A percentile compares a stretch with the other conserved stretches of the same genome.
Evolutionary conservation across 768 basidiomycete species (phyloP).

Genomic region (Hemileccinum rubropunctum): DNA sequence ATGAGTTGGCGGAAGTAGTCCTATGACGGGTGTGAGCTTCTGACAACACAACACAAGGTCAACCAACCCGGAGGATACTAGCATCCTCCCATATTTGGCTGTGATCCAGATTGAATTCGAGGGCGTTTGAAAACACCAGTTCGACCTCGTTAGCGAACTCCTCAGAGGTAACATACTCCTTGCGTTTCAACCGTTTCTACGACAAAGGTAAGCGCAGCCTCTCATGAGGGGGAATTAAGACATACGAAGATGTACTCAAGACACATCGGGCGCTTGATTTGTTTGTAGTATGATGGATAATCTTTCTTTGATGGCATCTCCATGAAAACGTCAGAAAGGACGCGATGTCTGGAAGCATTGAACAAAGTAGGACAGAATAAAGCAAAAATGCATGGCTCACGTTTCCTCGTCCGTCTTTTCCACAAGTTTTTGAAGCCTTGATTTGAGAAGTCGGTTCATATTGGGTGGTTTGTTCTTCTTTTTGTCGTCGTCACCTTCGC

Average conservation of each 20-base stretch:
- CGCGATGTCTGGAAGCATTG: constrained; percentile 50
- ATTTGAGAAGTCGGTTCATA: constrained; percentile 64
- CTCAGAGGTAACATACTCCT: constrained; percentile 64
- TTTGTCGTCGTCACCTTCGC: constrained; percentile 45
- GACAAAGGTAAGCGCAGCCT: background rate
- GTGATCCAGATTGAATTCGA: constrained; percentile 84
- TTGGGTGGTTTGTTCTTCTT: constrained; percentile 55
- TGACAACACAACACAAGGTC: background rate
- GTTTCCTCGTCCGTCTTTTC: constrained; percentile 63
- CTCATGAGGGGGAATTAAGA: constrained; percentile 9
- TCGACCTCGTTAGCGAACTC: constrained; percentile 87
- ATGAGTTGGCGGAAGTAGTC: constrained; percentile 72
- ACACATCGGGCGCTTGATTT: constrained; percentile 77
- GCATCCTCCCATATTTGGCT: constrained; percentile 84
- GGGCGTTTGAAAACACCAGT: constrained; percentile 86
- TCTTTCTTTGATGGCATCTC: constrained; percentile 76
- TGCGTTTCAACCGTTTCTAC: constrained; percentile 79
- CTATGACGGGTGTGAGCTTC: constrained; percentile 36
- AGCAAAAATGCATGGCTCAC: constrained; percentile 40
- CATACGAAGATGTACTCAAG: constrained; percentile 75
- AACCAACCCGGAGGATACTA: constrained; percentile 55
- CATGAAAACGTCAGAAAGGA: constrained; percentile 75
- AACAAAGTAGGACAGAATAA: constrained; percentile 2
- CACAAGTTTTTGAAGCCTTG: constrained; percentile 67
- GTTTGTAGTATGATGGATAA: constrained; percentile 78